Evolutionary conservation across 1,284 basidiomycete species (phyloP), one percentile per base, ranked within the genome.

Genomic region (Schizopora paradoxa): DNA sequence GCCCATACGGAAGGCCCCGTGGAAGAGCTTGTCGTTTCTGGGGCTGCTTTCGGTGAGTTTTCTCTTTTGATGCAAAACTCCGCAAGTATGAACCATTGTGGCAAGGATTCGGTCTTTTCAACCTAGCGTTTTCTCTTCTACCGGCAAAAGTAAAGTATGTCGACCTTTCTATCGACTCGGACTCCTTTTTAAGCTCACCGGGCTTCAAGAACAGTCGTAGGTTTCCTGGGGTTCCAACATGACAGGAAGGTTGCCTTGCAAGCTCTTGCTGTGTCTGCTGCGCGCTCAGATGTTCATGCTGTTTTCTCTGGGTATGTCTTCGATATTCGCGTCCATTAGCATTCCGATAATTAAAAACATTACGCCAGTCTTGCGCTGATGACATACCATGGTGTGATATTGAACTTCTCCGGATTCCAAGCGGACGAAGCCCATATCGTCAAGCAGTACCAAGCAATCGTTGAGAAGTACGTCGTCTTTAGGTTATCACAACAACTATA

Each of bases 301-400:
- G 75, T 83, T 8, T 88, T 89, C 59, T 73, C 86, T 31, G 82
- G 84, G 81, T 83, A 51, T 33, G 73, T 58, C 45, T 28, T 22
- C 26, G 34, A n/a, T 18, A 34, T 48, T 5, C 29, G 38, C 36
- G 33, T n/a, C 13, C 38, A 21, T 37, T 34, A 8, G 16, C 32
- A 5, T 39, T 32, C 21, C 18, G n/a, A 36, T 22, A 22, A 14
- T n/a, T 21, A 11, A 16, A 19, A 39, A 18, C 28, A 13, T 21
- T 31, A 33, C n/a, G n/a, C 6, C 33, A 82, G 83, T n/a, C 66
- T 89, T n/a, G 73, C 82, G 0, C 63, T 89, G 6, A 87, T 88
- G 82, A 82, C 83, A 4, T 88, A 87, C 57, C 70, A 85, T 45
- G 82, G 86, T 25, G 72, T 81, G 39, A 76, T 87, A 2, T 68